Percentiles rank a stretch among this genome's conserved stretches.
phyloP scores from a whole-genome alignment of 768 basidiomycete genomes.

The Auricularia heimuer region DNA sequence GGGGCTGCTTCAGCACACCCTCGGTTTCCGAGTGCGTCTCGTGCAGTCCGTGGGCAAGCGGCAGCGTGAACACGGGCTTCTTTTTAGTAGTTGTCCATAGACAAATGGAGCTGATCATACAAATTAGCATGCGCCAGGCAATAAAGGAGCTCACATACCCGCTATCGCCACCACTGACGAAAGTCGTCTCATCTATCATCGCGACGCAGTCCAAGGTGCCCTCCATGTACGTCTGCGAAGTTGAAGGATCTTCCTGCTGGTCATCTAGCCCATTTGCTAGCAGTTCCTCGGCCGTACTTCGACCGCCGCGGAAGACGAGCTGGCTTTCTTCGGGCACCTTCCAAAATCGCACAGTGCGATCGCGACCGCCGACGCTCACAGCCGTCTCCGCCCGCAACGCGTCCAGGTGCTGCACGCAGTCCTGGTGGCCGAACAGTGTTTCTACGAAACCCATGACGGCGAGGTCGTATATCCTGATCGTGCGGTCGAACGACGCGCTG shows the following conservation, averaged over 20 bases:
- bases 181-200: constrained; percentile 91
- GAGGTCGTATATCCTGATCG: constrained; percentile 78
- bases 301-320: constrained; percentile 91
- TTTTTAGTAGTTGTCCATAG: constrained; percentile 91
- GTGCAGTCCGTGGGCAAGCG: constrained; percentile 80
- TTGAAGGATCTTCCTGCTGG: constrained; percentile 41
- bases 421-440: constrained; percentile 95
- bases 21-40: constrained; percentile 63
- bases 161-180: constrained; percentile 91
- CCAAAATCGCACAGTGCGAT: constrained; percentile 91
- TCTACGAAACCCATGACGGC: constrained; percentile 88
- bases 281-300: constrained; percentile 51
- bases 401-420: constrained; percentile 68
- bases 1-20: constrained; percentile 62
- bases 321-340: constrained; percentile 94
- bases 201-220: constrained; percentile 87
- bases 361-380: constrained; percentile 80
- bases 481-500: constrained; percentile 75
- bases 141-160: constrained; percentile 42
- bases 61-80: constrained; percentile 83
- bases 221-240: constrained; percentile 58
- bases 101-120: constrained; percentile 60
- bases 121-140: not conserved
- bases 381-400: constrained; percentile 76
- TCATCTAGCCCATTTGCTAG: constrained; percentile 65